These are phyloP conservation scores for Coemansia sp. DNA, from an alignment of 192 early-diverging fungal genomes.

Conservation along the genomic window DNA sequence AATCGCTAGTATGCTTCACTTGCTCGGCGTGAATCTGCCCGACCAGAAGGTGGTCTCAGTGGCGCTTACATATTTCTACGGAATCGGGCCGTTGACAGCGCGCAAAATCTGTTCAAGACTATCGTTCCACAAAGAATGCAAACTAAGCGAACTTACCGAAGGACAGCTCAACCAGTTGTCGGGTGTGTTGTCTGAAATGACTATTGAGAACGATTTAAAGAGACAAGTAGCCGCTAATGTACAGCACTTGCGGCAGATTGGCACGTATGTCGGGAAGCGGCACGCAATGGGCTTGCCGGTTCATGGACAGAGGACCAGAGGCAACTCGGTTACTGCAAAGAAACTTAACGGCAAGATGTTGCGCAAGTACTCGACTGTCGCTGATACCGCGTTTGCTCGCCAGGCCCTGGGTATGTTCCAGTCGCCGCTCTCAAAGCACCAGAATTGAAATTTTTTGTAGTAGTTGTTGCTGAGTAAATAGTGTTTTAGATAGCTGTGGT, in stretches of 20 bases:
- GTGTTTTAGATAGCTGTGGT: neutral
- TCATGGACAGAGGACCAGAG: conserved; percentile 83
- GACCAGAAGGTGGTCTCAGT: conserved; percentile 84
- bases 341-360: conserved; percentile 69
- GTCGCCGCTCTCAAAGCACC: conserved; percentile 33
- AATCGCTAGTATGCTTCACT: conserved; percentile 68
- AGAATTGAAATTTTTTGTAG: conserved; percentile 1
- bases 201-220: conserved; percentile 78
- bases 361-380: conserved; percentile 50
- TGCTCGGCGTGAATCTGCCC: conserved; percentile 93
- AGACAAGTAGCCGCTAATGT: conserved; percentile 71
- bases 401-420: conserved; percentile 41
- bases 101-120: conserved; percentile 77
- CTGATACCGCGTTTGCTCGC: conserved; percentile 13
- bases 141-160: conserved; percentile 87
- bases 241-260: conserved; percentile 70
- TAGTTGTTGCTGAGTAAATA: neutral
- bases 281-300: conserved; percentile 89
- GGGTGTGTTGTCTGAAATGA: conserved; percentile 84
- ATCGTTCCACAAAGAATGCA: conserved; percentile 82
- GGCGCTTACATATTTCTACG: conserved; percentile 87
- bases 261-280: conserved; percentile 77
- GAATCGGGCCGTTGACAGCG: conserved; percentile 80
- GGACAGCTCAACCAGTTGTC: conserved; percentile 85
- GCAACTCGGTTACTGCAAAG: conserved; percentile 86